Base-by-base conservation (phyloP, 108 stramenopile genomes). In the Cyclostephanos tholiformis region DNA sequence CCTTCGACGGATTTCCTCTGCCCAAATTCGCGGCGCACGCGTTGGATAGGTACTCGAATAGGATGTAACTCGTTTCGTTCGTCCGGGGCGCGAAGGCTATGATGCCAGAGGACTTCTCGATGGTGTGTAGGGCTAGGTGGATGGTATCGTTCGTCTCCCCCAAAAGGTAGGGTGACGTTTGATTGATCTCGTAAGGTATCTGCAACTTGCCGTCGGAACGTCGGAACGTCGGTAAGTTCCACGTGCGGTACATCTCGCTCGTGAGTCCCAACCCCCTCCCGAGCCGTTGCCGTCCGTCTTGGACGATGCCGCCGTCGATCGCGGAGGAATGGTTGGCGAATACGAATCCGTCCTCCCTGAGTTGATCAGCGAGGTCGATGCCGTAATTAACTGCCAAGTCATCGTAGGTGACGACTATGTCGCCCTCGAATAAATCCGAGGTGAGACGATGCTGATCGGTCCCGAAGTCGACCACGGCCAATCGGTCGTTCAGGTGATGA, bases 11-110 rank as follows among this genome's bases (percentile, higher is more conserved):
- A 2, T 58, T 48, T 29, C 60, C 51, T 23, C 67, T 66, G 2
- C 79, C 79, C 11, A 80, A 48, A 43, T 80, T 72, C 13, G 79
- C 25, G 7, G 72, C 72, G 43, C 79, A 80, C 14, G 27, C 30
- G 23, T 46, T 64, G 11, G 36, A 19, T 46, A 69, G 35, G 43
- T 76, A 56, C 22, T 59, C 44, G 43, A 76, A 76, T 67, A 60
- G 69, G 19, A 80, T 80, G 53, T 80, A 80, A n/a, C 69, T 62
- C 20, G 19, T 2, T 39, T 69, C 61, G 36, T 46, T 55, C 14
- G 67, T 56, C 4, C 62, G 56, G 14, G 63, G 59, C 13, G 68
- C 44, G 53, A 80, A 80, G 63, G 63, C 49, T 3, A 80, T 50
- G 22, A 80, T 67, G n/a, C 72, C 72, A 6, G 79, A 69, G 35